Evolutionary conservation across 306 rosid genomes (phyloP), one percentile per base, ranked within the genome.

Genomic region (Cercis canadensis): DNA sequence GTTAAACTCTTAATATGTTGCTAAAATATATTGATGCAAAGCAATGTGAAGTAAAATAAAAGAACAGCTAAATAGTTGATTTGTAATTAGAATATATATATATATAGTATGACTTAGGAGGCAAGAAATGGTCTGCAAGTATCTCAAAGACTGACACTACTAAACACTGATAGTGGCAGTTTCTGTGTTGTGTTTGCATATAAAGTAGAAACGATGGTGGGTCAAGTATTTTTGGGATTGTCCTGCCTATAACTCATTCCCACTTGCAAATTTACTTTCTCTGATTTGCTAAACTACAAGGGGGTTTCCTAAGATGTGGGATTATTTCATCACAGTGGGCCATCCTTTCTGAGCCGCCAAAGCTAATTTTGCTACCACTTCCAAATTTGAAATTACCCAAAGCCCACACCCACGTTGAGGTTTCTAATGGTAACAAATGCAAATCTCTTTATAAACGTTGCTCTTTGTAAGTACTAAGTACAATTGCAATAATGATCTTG

Each of bases 281-380:
- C n/a, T n/a, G n/a, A 17, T 39, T 74, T 70, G 52, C 65, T 43
- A 69, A 49, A 37, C 62, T 12, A 8, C n/a, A n/a, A n/a, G n/a
- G n/a, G 8, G 15, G 63, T 75, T 61, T 54, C 85, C 75, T 72
- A 46, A 72, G 65, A 72, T 72, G 54, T 71, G 53, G 85, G 81
- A 76, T 76, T 72, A 81, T 67, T 53, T 72, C 75, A 76, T 57
- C 19, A 63, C 31, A 1, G 45, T 66, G 71, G 67, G 21, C 10
- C 78, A 51, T 8, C 2, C 59, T 59, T 49, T 62, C 7, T 63
- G 59, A 80, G 74, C 84, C 70, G 77, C 74, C 77, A 75, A 78
- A 65, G 14, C 70, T 70, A 33, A 78, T 17, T 58, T 66, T 77
- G 49, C 77, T 41, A n/a, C n/a, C n/a, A n/a, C n/a, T n/a, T n/a